A percentile compares a stretch with the other conserved stretches of the same genome.
Evolutionary conservation across 768 basidiomycete species (phyloP).

Genomic region (Mycena venus): DNA sequence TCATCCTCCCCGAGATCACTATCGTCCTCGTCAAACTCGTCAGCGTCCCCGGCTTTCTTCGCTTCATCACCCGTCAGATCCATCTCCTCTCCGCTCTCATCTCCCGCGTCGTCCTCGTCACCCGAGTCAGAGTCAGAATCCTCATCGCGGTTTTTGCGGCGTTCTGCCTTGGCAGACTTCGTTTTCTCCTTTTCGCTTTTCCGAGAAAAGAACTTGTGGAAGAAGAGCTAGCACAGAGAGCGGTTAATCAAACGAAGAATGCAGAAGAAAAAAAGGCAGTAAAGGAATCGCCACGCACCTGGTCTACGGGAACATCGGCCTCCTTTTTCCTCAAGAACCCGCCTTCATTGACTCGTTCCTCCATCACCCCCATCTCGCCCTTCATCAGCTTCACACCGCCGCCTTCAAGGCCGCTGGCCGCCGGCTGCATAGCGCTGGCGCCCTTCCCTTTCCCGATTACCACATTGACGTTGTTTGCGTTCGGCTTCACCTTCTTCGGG

Average conservation of each 20-base stretch:
- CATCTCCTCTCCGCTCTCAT: conserved; percentile 54
- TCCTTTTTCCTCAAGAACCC: conserved; percentile 78
- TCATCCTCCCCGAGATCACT: conserved; percentile 75
- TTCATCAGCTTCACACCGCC: conserved; percentile 79
- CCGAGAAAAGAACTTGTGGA: conserved; percentile 88
- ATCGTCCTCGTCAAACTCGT: conserved; percentile 46
- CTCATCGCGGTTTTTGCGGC: conserved; percentile 49
- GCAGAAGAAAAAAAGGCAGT: neutral
- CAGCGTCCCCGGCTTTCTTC: conserved; percentile 45
- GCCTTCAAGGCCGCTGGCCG: conserved; percentile 73
- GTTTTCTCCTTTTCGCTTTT: conserved; percentile 71
- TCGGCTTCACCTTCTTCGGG: conserved; percentile 74
- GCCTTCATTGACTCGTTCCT: conserved; percentile 76
- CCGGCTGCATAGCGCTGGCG: conserved; percentile 97
- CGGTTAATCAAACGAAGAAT: neutral
- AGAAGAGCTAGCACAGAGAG: conserved; percentile 74
- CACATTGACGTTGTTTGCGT: conserved; percentile 44
- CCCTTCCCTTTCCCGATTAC: conserved; percentile 67
- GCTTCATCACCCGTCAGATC: conserved; percentile 46
- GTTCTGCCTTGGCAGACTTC: conserved; percentile 55
- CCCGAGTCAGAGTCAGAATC: conserved; percentile 57
- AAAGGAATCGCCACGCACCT: conserved; percentile 64
- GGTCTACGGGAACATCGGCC: conserved; percentile 88
- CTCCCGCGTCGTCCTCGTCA: conserved; percentile 56
- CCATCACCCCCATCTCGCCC: conserved; percentile 63